phyloP scores from a whole-genome alignment of 768 basidiomycete genomes.

The Dictyophora rubrovolvata region DNA sequence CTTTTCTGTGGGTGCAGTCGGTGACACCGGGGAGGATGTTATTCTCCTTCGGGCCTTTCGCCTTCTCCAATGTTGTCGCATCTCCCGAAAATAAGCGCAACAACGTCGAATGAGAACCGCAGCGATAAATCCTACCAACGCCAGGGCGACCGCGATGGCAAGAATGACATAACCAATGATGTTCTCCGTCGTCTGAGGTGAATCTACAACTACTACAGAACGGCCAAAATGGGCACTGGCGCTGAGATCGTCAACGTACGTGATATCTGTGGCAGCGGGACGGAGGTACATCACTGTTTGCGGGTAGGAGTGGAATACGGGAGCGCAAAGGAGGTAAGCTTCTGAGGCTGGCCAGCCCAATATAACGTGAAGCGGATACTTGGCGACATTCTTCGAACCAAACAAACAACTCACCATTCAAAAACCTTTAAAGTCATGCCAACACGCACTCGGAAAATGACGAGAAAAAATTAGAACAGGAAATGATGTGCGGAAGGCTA shows the following conservation, averaged over 20 bases:
- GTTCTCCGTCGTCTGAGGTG: neutral
- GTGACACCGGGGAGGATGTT: neutral
- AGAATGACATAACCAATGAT: conserved; percentile 2
- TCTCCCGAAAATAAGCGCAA: neutral
- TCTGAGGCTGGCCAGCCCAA: neutral
- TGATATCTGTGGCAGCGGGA: neutral
- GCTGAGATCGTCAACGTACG: neutral
- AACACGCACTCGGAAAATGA: neutral
- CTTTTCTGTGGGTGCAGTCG: neutral
- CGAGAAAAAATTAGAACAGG: neutral
- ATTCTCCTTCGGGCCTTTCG: neutral
- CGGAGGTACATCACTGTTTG: neutral
- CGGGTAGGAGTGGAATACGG: neutral
- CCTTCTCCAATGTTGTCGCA: neutral
- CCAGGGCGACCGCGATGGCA: neutral
- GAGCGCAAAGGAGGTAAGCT: neutral
- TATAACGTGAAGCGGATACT: no score
- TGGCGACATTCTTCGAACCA: neutral
- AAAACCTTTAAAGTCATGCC: neutral
- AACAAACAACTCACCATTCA: neutral
- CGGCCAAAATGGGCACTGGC: neutral
- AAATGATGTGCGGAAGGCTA: neutral
- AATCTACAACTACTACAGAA: neutral
- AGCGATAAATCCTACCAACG: neutral
- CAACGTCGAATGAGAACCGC: conserved; percentile 1